Base-by-base conservation (phyloP, 2,329 filamentous ascomycete genomes). In the Aspergillus tamarii region DNA sequence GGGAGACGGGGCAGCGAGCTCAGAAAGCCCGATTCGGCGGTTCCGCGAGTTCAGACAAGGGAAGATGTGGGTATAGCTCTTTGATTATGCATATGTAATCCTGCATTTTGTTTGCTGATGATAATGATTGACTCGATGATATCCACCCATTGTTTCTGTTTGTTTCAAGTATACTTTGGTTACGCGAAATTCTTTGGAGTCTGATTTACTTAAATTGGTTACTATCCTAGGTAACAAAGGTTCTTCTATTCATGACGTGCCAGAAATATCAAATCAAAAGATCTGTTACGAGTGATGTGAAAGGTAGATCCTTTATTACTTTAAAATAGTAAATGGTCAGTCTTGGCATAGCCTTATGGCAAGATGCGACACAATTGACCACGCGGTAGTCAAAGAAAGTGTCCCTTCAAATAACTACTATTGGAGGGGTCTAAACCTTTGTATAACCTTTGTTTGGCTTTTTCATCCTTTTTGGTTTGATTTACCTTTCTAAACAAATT, bases 1-100 rank as follows among this genome's bases (percentile, higher is more conserved):
- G 52, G 32, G 14, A 28, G 16, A 26, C n/a, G 39, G 3, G 36
- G 48, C 12, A 16, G n/a, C 5, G 54, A 39, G 8, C 41, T 28
- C 14, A 46, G 53, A 11, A 63, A 60, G 32, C 45, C 52, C n/a
- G 46, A 62, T 11, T 59, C 23, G 30, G 9, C 16, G 14, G 16
- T 60, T 21, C 61, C 56, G 14, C 43, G 54, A 30, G 57, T 60
- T n/a, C 48, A 59, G 32, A 56, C 52, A 10, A 43, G 60, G 34
- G 53, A 62, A 48, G 28, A 55, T 34, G n/a, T 52, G 6, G 32
- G 26, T 8, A 34, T 56, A 10, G 21, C 52, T 21, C 52, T 36
- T 55, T 55, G 21, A 39, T 26, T 28, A 21, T 36, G 34, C n/a
- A 23, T 54, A 54, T 36, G 36, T 53, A 53, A 30, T 32, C 14